Evolutionary conservation across 2,329 filamentous ascomycete genomes (phyloP).

Genomic region (Cryoendolithus antarcticus): DNA sequence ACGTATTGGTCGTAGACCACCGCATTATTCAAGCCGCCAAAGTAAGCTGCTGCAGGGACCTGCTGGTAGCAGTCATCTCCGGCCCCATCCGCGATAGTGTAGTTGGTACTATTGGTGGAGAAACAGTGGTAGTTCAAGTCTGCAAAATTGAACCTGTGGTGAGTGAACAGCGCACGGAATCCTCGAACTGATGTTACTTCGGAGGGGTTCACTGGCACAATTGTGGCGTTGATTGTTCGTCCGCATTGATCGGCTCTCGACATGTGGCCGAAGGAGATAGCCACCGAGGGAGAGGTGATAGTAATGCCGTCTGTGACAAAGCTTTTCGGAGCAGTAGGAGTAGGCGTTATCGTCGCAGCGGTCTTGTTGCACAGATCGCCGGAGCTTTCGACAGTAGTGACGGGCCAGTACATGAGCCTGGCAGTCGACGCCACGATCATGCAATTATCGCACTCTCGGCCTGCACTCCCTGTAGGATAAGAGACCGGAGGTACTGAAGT

Average conservation of each 20-base stretch:
- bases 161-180: constrained; percentile 7
- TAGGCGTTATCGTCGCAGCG: constrained; percentile 7
- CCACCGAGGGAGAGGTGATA: constrained; percentile 13
- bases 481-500: constrained; percentile 5
- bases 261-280: constrained; percentile 8
- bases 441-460: constrained; percentile 5
- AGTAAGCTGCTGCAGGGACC: constrained; percentile 15
- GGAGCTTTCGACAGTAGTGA: constrained; percentile 4
- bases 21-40: constrained; percentile 5
- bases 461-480: constrained; percentile 2
- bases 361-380: constrained; percentile 6
- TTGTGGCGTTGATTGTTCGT: constrained; percentile 10
- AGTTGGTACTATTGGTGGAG: constrained; percentile 8
- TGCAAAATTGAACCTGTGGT: constrained; percentile 11
- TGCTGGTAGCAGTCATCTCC: constrained; percentile 14
- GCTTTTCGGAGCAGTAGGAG: constrained; percentile 8
- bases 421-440: constrained; percentile 7
- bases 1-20: constrained; percentile 2
- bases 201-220: constrained; percentile 10
- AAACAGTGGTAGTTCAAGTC: constrained; percentile 16
- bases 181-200: constrained; percentile 12
- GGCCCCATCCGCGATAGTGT: constrained; percentile 7
- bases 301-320: constrained; percentile 14
- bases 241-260: constrained; percentile 13
- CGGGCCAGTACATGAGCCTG: constrained; percentile 13